These are phyloP conservation scores for Pezizomycotina sp. DNA, from an alignment of 2,329 filamentous ascomycete species.

Conservation along the genomic window DNA sequence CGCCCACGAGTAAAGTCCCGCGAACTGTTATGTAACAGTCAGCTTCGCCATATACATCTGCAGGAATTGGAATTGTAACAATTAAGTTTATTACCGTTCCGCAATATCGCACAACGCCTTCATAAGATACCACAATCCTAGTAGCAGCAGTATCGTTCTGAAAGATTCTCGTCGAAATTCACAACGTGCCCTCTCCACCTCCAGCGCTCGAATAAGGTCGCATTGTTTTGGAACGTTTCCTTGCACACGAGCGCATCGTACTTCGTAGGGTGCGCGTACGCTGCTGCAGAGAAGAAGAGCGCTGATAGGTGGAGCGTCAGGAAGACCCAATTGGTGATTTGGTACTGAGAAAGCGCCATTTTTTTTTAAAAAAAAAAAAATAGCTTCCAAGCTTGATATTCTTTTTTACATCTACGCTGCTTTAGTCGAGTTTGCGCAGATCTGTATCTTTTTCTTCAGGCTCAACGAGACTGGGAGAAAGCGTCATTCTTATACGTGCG, in stretches of 20 bases:
- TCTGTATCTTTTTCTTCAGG: too few species aligned
- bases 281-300: too few species aligned
- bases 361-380: too few species aligned
- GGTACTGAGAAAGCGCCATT: too few species aligned
- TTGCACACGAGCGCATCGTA: conserved; percentile 10
- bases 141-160: conserved; percentile 5
- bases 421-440: too few species aligned
- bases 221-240: conserved; percentile 6
- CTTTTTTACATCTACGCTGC: too few species aligned
- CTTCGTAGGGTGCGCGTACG: too few species aligned
- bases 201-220: conserved; percentile 11
- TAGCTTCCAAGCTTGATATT: too few species aligned
- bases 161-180: conserved; percentile 15
- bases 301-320: too few species aligned
- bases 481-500: too few species aligned
- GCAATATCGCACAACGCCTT: conserved; percentile 4
- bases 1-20: conserved; percentile 21
- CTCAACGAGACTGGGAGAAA: too few species aligned
- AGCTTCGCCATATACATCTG: conserved; percentile 8
- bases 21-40: conserved; percentile 4
- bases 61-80: neutral
- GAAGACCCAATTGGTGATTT: too few species aligned
- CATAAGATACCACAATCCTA: conserved; percentile 1
- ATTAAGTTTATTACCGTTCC: conserved; percentile 1
- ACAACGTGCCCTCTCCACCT: conserved; percentile 8